phyloP scores from a whole-genome alignment of 768 basidiomycete genomes.

The Agrocybe pediades region DNA sequence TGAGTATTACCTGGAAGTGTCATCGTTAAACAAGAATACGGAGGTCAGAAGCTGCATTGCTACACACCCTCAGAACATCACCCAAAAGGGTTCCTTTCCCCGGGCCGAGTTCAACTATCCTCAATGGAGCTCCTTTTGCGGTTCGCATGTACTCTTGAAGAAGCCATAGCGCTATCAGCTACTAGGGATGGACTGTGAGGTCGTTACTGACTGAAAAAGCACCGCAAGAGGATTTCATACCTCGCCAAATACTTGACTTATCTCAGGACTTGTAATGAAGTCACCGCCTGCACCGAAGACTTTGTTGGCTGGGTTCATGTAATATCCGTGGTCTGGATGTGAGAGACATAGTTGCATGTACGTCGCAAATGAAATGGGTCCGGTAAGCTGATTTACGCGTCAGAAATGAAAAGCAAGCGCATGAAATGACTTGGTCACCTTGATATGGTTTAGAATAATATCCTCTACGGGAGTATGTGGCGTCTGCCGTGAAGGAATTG shows the following conservation, averaged over 20 bases:
- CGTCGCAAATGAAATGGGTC: slow-evolving; percentile 83
- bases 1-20: slow-evolving; percentile 47
- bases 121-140: slow-evolving; percentile 49
- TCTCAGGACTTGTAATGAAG: slow-evolving; percentile 96
- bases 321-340: slow-evolving; percentile 92
- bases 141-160: slow-evolving; percentile 70
- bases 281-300: slow-evolving; percentile 90
- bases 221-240: slow-evolving; percentile 42
- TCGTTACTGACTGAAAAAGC: slow-evolving; percentile 39
- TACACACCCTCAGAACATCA: slow-evolving; percentile 81
- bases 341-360: slow-evolving; percentile 93
- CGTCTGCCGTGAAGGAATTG: background rate
- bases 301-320: slow-evolving; percentile 70
- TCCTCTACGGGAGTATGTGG: slow-evolving; percentile 55
- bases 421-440: slow-evolving; percentile 40
- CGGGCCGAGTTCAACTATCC: slow-evolving; percentile 91
- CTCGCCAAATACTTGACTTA: slow-evolving; percentile 96
- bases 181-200: slow-evolving; percentile 20
- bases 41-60: background rate
- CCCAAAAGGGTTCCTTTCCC: slow-evolving; percentile 91
- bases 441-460: slow-evolving; percentile 70
- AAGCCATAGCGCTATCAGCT: slow-evolving; percentile 90
- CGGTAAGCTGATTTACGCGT: slow-evolving; percentile 62
- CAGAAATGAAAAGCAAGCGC: slow-evolving; percentile 3
- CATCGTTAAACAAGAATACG: background rate